Conservation (phyloP, 352 stramenopile genomes). For the Phytophthora capsici region DNA sequence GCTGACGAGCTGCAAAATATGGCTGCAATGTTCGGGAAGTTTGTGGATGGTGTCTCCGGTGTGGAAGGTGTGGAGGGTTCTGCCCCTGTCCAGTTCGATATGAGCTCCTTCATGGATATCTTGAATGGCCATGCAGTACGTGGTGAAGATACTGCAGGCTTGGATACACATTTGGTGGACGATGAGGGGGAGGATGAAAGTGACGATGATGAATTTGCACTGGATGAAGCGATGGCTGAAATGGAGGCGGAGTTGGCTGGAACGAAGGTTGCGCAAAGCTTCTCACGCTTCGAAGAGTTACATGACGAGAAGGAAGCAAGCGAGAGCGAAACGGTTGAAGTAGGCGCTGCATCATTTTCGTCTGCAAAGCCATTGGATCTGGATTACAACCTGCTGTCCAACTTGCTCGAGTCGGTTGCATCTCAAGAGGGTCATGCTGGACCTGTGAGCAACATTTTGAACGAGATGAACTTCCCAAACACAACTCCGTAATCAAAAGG, state of each 20-base stretch:
- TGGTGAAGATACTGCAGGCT: conserved; percentile 3
- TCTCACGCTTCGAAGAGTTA: conserved; percentile 41
- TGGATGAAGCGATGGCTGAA: conserved; percentile 71
- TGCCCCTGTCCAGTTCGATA: conserved; percentile 69
- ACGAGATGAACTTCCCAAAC: conserved; percentile 55
- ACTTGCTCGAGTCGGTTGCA: conserved; percentile 82
- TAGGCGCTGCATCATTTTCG: conserved; percentile 28
- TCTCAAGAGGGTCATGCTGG: conserved; percentile 77
- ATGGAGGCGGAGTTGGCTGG: conserved; percentile 75
- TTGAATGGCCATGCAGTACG: conserved; percentile 39
- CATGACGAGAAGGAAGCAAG: conserved; percentile 13
- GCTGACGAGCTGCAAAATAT: conserved; percentile 75
- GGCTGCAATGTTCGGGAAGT: conserved; percentile 78
- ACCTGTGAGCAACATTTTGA: conserved; percentile 79
- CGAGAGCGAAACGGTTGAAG: conserved; percentile 12
- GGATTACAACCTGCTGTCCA: conserved; percentile 85
- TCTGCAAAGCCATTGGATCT: conserved; percentile 67
- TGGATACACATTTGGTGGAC: conserved; percentile 35
- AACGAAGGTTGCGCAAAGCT: conserved; percentile 68
- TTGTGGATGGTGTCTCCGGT: conserved; percentile 65
- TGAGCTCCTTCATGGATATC: conserved; percentile 73
- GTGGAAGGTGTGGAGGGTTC: conserved; percentile 71
- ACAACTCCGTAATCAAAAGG: conserved; percentile 7
- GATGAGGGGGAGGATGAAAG: conserved; percentile 28
- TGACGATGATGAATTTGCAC: conserved; percentile 44